A percentile compares a stretch with the other conserved stretches of the same genome.
phyloP scores from a whole-genome alignment of 495 filamentous ascomycete genomes.

The Trichoderma gamsii region DNA sequence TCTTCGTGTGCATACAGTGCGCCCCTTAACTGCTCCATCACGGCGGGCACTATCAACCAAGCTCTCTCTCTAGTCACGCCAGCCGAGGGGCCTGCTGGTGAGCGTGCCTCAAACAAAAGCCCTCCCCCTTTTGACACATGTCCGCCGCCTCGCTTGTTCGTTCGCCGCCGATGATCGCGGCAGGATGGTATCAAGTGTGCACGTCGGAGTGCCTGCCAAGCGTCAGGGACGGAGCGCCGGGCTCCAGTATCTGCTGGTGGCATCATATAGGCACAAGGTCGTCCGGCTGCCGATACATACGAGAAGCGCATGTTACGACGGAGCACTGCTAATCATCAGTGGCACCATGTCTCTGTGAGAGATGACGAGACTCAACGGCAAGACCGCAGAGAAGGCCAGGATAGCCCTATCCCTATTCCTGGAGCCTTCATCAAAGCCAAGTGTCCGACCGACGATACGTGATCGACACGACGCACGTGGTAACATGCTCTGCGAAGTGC shows the following conservation, averaged over 20 bases:
- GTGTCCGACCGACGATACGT: background rate
- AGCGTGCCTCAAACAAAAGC: background rate
- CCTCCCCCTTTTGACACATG: constrained; percentile 4
- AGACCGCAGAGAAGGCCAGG: constrained; percentile 1
- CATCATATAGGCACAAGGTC: background rate
- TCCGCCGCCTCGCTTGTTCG: background rate
- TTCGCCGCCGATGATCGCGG: constrained; percentile 13
- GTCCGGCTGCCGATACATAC: background rate
- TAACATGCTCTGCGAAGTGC: background rate
- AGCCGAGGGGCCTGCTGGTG: background rate
- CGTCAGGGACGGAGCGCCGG: background rate
- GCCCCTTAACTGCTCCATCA: background rate
- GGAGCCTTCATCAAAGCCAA: background rate
- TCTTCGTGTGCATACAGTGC: background rate
- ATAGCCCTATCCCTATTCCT: background rate
- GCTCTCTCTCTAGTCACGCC: background rate
- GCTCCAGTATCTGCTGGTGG: background rate
- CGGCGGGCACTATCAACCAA: background rate
- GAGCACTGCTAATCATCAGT: background rate
- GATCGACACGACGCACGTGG: background rate
- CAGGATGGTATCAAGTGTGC: background rate
- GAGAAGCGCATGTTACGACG: background rate
- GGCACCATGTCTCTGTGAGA: constrained; percentile 10
- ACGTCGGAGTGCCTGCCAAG: background rate
- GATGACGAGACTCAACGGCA: constrained; percentile 1